Evolutionary conservation across 139 green algal genomes (phyloP), one percentile per base, ranked within the genome.

Genomic region (Protoeuglena noctilucae): DNA sequence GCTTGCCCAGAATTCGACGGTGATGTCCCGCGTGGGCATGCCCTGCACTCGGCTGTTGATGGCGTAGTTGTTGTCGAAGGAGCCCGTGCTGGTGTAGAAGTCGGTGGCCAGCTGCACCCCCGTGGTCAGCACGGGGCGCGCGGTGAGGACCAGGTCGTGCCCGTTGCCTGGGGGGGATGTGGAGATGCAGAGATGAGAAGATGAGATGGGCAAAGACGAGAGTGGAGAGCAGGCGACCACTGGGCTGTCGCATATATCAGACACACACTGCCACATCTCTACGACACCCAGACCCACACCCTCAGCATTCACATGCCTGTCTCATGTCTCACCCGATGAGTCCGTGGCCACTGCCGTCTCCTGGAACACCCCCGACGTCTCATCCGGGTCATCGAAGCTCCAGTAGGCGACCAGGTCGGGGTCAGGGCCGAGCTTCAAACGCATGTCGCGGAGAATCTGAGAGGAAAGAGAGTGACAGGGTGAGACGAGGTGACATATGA

Each of bases 1-100:
- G n/a, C n/a, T n/a, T n/a, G n/a, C n/a, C 84, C 83, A 93, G 48
- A 93, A 77, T 66, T 88, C 83, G 19, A 93, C 56, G 0, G 69
- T 83, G 31, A 93, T 74, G 67, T 75, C 68, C 24, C 63, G 57
- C 22, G 5, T 45, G 3, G 64, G 64, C 62, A 69, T 69, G 57
- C 58, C 67, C 6, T 49, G 40, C 23, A 71, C 51, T 18, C 53
- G 19, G 25, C 64, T 65, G 62, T 84, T 80, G 21, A 87, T 54
- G 4, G 80, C 83, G 30, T 85, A 72, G 72, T 87, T 88, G 74
- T 92, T 93, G 24, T 75, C 66, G 61, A 92, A 87, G 51, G n/a
- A n/a, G n/a, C n/a, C n/a, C n/a, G n/a, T n/a, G n/a, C n/a, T n/a
- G n/a, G n/a, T n/a, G n/a, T n/a, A n/a, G n/a, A n/a, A n/a, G n/a